A percentile compares a stretch with the other conserved stretches of the same genome.
Evolutionary conservation across 1,139 yeast genomes (phyloP).

Genomic region (Yamadazyma taylorii): DNA sequence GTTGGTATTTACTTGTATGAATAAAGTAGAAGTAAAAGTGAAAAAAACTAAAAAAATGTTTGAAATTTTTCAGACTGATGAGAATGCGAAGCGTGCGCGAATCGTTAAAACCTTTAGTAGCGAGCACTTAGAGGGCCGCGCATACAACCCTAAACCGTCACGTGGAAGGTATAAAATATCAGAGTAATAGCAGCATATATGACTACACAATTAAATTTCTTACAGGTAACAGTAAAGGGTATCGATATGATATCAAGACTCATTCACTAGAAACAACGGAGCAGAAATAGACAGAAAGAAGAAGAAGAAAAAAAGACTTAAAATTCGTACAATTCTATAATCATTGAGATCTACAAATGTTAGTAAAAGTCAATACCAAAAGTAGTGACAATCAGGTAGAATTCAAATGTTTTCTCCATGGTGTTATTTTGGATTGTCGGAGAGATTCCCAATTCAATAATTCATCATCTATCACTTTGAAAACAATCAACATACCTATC

Average conservation of each 20-base stretch:
- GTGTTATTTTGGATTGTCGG: conserved; percentile 33
- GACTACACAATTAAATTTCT: too few species aligned
- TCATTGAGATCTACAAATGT: too few species aligned
- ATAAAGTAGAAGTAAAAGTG: background rate
- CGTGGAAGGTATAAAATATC: too few species aligned
- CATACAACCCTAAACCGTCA: background rate
- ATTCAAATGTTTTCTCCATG: conserved; percentile 28
- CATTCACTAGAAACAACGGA: too few species aligned
- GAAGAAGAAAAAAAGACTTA: background rate
- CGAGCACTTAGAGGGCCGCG: too few species aligned
- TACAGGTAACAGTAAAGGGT: too few species aligned
- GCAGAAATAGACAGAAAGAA: too few species aligned
- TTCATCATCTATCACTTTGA: conserved; percentile 21
- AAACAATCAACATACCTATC: conserved; percentile 4
- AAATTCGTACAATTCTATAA: background rate
- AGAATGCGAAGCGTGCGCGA: conserved; percentile 2
- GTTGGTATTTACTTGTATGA: conserved; percentile 27
- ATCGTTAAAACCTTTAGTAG: background rate
- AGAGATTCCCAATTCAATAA: conserved; percentile 40
- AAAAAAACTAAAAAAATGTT: conserved; percentile 12
- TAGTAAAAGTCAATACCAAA: too few species aligned
- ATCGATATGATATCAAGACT: too few species aligned
- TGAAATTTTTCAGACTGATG: conserved; percentile 13
- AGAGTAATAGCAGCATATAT: too few species aligned
- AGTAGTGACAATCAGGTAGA: conserved; percentile 10